These are phyloP conservation scores for Macrolepiota dolichaula DNA, from an alignment of 768 basidiomycete species.

Conservation along the genomic window DNA sequence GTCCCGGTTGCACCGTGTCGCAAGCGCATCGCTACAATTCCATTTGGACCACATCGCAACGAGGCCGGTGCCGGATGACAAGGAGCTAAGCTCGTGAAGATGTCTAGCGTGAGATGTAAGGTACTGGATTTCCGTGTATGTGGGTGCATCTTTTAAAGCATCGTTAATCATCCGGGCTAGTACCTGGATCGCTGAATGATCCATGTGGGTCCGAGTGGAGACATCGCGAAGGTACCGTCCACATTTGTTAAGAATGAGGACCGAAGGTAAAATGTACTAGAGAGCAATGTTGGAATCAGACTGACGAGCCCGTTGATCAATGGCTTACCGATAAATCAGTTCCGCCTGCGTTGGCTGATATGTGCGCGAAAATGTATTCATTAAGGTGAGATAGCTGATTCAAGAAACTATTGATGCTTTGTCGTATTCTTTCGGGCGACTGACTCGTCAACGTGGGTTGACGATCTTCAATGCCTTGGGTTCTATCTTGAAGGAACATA, in stretches of 20 bases:
- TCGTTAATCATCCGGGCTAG: conserved; percentile 20
- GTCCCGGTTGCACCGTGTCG: conserved; percentile 13
- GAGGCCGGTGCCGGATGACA: conserved; percentile 71
- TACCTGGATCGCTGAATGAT: conserved; percentile 18
- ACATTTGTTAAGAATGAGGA: conserved; percentile 40
- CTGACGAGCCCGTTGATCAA: no score
- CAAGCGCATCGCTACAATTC: conserved; percentile 23
- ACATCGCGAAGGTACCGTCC: conserved; percentile 41
- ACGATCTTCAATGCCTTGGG: conserved; percentile 8
- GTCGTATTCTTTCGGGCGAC: not conserved
- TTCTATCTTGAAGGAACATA: conserved; percentile 32
- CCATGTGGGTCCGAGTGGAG: conserved; percentile 41
- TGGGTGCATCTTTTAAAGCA: conserved; percentile 31
- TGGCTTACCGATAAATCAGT: not conserved
- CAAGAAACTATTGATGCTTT: not conserved
- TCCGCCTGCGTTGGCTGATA: not conserved
- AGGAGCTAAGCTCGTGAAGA: conserved; percentile 48
- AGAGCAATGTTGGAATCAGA: not conserved
- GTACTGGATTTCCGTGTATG: conserved; percentile 22
- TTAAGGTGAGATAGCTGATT: not conserved
- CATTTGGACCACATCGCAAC: conserved; percentile 66
- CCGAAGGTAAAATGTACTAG: conserved; percentile 24
- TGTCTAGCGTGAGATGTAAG: conserved; percentile 29
- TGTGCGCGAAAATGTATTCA: not conserved
- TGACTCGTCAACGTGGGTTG: not conserved